Evolutionary conservation across 306 rosid species (phyloP).

Genomic region (Corylus avellana): DNA sequence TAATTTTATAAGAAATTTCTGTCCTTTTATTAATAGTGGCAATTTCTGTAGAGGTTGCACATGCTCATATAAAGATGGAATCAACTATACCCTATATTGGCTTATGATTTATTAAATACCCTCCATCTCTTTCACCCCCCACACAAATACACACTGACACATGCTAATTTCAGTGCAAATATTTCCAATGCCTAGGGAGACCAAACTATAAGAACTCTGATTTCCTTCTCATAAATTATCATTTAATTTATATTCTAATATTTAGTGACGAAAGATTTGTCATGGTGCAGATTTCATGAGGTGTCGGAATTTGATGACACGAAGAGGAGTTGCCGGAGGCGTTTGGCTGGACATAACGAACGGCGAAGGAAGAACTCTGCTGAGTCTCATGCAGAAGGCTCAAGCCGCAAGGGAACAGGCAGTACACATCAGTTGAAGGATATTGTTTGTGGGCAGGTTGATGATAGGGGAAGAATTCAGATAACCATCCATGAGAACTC

Average conservation of each 20-base stretch:
- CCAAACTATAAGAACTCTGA: background rate
- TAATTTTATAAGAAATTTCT: too few relatives aligned
- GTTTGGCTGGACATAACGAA: slow-evolving; percentile 71
- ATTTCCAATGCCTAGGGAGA: background rate
- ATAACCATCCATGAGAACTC: slow-evolving; percentile 44
- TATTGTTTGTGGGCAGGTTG: slow-evolving; percentile 39
- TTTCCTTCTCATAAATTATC: background rate
- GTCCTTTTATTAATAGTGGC: too few relatives aligned
- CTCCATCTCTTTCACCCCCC: background rate
- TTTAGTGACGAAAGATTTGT: background rate
- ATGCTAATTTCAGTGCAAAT: background rate
- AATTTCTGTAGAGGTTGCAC: background rate
- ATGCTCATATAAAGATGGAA: too few relatives aligned
- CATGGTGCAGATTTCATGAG: slow-evolving; percentile 62
- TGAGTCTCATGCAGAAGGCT: slow-evolving; percentile 56
- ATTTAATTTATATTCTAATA: too few relatives aligned
- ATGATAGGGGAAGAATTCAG: slow-evolving; percentile 54
- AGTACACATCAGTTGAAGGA: slow-evolving; percentile 44
- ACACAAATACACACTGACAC: background rate
- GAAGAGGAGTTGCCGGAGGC: slow-evolving; percentile 71
- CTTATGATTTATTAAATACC: background rate
- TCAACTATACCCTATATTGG: background rate
- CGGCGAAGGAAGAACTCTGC: slow-evolving; percentile 59
- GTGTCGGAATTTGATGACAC: slow-evolving; percentile 63
- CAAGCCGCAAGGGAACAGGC: slow-evolving; percentile 42